Evolutionary conservation across 441 rosid species (phyloP).

Genomic region (Adansonia rubrostipa): DNA sequence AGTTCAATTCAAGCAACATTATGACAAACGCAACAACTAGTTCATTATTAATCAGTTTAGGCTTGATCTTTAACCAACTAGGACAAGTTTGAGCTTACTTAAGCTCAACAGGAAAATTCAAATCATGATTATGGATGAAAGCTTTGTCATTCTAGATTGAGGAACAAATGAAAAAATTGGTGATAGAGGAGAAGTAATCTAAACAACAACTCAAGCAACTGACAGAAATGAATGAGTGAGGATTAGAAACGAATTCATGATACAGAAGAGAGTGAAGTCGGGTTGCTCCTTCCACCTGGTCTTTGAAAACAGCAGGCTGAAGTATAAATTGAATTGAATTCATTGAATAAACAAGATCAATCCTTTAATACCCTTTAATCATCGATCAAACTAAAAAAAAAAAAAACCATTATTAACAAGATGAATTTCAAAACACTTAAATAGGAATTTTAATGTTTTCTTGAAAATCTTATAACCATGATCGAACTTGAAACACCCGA

Average conservation of each 20-base stretch:
- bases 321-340: neutral
- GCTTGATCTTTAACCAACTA: neutral
- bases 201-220: neutral
- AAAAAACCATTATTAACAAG: neutral
- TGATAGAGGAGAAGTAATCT: neutral
- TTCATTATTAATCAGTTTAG: neutral
- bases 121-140: neutral
- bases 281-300: neutral
- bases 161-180: neutral
- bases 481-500: neutral
- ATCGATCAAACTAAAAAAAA: neutral
- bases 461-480: neutral
- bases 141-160: neutral
- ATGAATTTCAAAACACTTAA: neutral
- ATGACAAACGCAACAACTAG: neutral
- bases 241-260: neutral
- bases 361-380: neutral
- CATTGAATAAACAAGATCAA: slow-evolving; percentile 11
- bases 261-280: neutral
- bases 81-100: neutral
- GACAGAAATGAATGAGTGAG: neutral
- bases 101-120: neutral
- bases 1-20: neutral
- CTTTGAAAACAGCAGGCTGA: neutral
- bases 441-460: neutral